Conservation (phyloP, 768 basidiomycete genomes). For the Clathrus columnatus region DNA sequence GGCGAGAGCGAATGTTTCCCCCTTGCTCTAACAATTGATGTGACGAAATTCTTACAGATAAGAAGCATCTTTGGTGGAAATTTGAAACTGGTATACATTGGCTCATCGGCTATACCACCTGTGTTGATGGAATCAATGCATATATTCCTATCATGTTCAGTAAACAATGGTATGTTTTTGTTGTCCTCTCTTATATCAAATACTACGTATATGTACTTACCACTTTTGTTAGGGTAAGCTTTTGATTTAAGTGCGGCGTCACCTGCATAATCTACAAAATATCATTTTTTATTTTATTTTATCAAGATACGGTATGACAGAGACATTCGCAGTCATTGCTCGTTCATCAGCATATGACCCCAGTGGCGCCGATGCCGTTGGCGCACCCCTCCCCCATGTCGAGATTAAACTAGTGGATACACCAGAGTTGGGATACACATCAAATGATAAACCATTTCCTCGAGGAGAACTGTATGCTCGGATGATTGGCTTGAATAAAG, state of each 20-base stretch:
- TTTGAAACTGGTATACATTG: neutral
- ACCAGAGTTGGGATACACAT: slow-evolving; percentile 78
- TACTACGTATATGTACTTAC: too few relatives aligned
- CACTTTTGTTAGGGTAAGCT: too few relatives aligned
- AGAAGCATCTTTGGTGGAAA: slow-evolving; percentile 19
- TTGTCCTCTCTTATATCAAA: too few relatives aligned
- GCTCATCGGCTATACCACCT: neutral
- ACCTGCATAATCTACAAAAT: too few relatives aligned
- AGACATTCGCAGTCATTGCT: slow-evolving; percentile 60
- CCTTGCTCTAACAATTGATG: neutral
- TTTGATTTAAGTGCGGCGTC: too few relatives aligned
- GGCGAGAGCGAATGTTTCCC: slow-evolving; percentile 19
- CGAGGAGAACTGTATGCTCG: slow-evolving; percentile 82
- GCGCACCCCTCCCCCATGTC: slow-evolving; percentile 63
- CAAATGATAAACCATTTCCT: slow-evolving; percentile 81
- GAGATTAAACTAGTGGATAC: slow-evolving; percentile 90
- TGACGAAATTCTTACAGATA: neutral
- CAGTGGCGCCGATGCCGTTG: slow-evolving; percentile 66
- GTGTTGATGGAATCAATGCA: slow-evolving; percentile 61
- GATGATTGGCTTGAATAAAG: slow-evolving; percentile 49
- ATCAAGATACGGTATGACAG: slow-evolving; percentile 79
- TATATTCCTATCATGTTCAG: too few relatives aligned
- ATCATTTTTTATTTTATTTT: too few relatives aligned
- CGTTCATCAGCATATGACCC: slow-evolving; percentile 53
- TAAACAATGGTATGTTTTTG: too few relatives aligned